Percentiles rank a stretch among this genome's conserved stretches.
Evolutionary conservation across 257 asterid genomes (phyloP).

Genomic region (Penstemon eatonii): DNA sequence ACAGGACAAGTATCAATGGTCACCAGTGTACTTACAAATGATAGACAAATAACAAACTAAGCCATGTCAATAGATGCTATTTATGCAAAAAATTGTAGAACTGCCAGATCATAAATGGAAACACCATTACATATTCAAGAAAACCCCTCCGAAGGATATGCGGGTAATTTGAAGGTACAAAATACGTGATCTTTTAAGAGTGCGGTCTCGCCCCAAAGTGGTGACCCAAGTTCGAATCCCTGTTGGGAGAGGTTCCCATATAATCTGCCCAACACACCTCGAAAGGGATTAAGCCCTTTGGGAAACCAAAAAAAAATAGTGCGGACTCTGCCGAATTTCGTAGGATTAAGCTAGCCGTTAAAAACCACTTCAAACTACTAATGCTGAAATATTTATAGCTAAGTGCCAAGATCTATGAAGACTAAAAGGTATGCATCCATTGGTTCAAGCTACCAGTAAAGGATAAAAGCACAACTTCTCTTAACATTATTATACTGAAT

Average conservation of each 20-base stretch:
- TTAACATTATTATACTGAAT: background rate
- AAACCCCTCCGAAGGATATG: background rate
- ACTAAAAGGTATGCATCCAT: background rate
- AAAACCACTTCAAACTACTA: conserved; percentile 14
- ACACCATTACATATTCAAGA: conserved; percentile 2
- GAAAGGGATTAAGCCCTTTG: no score
- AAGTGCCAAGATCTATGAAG: conserved; percentile 20
- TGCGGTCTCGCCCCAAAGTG: background rate
- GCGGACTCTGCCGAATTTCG: background rate
- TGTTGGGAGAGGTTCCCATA: no score
- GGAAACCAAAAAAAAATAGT: no score
- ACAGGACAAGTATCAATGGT: background rate
- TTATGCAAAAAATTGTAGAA: background rate
- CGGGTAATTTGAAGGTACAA: background rate
- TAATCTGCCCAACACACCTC: no score
- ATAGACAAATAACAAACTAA: conserved; percentile 10
- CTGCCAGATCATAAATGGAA: background rate
- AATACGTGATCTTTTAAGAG: conserved; percentile 12
- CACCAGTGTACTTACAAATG: background rate
- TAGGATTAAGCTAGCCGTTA: background rate
- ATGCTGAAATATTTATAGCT: background rate
- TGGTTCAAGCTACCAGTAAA: no score
- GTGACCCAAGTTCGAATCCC: no score
- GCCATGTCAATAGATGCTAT: background rate
- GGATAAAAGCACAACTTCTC: background rate